phyloP scores from a whole-genome alignment of 257 asterid genomes.

The Petunia secreta region DNA sequence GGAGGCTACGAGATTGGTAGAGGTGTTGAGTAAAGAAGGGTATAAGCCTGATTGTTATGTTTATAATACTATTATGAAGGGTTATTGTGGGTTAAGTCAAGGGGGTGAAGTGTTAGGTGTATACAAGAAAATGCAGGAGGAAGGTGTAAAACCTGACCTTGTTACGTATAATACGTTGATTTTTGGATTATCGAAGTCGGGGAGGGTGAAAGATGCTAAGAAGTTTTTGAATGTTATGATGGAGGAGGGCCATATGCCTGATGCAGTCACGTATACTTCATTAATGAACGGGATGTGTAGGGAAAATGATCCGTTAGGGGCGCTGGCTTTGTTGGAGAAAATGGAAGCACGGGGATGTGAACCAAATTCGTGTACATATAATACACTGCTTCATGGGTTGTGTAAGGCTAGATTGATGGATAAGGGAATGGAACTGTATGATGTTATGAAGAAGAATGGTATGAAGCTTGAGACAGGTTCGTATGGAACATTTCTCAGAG shows the following conservation, averaged over 20 bases:
- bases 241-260: slow-evolving; percentile 75
- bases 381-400: slow-evolving; percentile 84
- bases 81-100: slow-evolving; percentile 67
- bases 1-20: slow-evolving; percentile 75
- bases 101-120: slow-evolving; percentile 73
- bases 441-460: slow-evolving; percentile 64
- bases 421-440: slow-evolving; percentile 70
- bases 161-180: slow-evolving; percentile 82
- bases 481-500: slow-evolving; percentile 75
- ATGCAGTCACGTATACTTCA: slow-evolving; percentile 84
- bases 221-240: slow-evolving; percentile 68
- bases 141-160: slow-evolving; percentile 78
- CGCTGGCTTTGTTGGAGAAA: slow-evolving; percentile 67
- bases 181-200: slow-evolving; percentile 79
- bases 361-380: slow-evolving; percentile 85
- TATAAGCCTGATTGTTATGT: slow-evolving; percentile 84
- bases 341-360: slow-evolving; percentile 75
- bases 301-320: slow-evolving; percentile 75
- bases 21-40: slow-evolving; percentile 73
- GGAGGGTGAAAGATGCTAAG: slow-evolving; percentile 80
- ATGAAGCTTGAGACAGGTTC: slow-evolving; percentile 74
- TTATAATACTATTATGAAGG: slow-evolving; percentile 93
- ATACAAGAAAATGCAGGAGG: slow-evolving; percentile 81
- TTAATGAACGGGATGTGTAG: slow-evolving; percentile 98
- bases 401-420: slow-evolving; percentile 76